A percentile compares a stretch with the other conserved stretches of the same genome.
phyloP scores from a whole-genome alignment of 2,329 filamentous ascomycete species.

The Pleoardoris graminearum region DNA sequence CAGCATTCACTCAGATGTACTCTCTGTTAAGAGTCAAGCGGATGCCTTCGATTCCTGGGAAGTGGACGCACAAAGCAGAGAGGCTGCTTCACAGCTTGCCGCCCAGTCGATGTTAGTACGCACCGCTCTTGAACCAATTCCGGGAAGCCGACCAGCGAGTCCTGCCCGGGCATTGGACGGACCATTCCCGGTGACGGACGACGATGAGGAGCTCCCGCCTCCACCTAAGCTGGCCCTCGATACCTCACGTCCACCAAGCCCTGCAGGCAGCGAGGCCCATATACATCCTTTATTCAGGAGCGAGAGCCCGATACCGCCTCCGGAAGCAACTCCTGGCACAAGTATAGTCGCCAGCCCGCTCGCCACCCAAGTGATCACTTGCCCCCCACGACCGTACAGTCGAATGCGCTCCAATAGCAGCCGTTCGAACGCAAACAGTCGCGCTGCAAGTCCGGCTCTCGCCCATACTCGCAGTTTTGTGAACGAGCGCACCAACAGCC shows the following conservation, averaged over 20 bases:
- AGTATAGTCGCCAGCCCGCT: conserved; percentile 71
- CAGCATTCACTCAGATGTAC: conserved; percentile 41
- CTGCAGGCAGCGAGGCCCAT: conserved; percentile 61
- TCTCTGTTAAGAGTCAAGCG: conserved; percentile 43
- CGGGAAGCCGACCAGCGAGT: conserved; percentile 66
- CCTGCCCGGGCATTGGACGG: conserved; percentile 64
- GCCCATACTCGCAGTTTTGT: conserved; percentile 28
- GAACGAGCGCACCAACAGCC: conserved; percentile 27
- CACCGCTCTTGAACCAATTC: conserved; percentile 71
- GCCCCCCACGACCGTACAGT: conserved; percentile 39
- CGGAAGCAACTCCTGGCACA: conserved; percentile 67
- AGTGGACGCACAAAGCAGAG: conserved; percentile 65
- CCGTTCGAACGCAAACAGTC: conserved; percentile 21
- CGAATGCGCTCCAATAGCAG: conserved; percentile 41
- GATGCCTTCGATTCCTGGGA: conserved; percentile 78
- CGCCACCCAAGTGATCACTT: conserved; percentile 64
- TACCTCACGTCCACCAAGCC: conserved; percentile 44
- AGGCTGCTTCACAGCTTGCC: conserved; percentile 43
- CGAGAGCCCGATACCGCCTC: conserved; percentile 69
- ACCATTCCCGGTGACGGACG: conserved; percentile 40
- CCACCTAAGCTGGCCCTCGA: conserved; percentile 41
- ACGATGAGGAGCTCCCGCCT: conserved; percentile 32
- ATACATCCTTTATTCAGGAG: conserved; percentile 79
- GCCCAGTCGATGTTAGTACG: conserved; percentile 23
- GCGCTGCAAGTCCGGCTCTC: conserved; percentile 28